Percentiles rank a stretch among this genome's conserved stretches.
Conservation (phyloP, 306 rosid species). For the Fagus crenata region DNA sequence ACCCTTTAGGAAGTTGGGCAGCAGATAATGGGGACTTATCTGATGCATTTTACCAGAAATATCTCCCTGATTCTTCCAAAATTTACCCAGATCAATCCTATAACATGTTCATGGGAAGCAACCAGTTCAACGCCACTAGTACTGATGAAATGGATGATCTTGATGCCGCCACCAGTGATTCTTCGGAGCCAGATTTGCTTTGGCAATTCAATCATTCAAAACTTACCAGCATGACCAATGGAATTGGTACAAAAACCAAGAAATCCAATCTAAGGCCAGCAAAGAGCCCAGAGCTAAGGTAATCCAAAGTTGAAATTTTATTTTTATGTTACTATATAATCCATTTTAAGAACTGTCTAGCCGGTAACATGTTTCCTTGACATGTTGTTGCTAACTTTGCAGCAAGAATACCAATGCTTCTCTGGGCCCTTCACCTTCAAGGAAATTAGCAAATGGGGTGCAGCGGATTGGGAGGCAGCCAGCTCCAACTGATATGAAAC, state of each 20-base stretch:
- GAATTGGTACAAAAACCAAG: constrained; percentile 52
- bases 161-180: constrained; percentile 93
- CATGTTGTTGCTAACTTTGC: constrained; percentile 27
- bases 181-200: constrained; percentile 87
- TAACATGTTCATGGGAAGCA: constrained; percentile 60
- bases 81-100: constrained; percentile 59
- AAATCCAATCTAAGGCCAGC: constrained; percentile 43
- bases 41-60: constrained; percentile 76
- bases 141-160: constrained; percentile 77
- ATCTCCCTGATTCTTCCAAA: constrained; percentile 79
- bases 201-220: constrained; percentile 88
- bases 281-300: constrained; percentile 80
- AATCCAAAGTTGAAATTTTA: constrained; percentile 16
- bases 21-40: constrained; percentile 62
- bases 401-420: constrained; percentile 61
- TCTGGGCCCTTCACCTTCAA: constrained; percentile 75
- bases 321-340: background rate
- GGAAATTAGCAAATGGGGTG: constrained; percentile 62
- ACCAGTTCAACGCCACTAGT: constrained; percentile 54
- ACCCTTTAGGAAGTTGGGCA: constrained; percentile 71
- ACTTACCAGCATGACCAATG: constrained; percentile 49
- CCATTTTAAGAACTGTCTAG: background rate
- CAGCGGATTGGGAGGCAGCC: constrained; percentile 67
- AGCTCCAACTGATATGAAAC: constrained; percentile 72
- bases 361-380: background rate